A percentile compares a stretch with the other conserved stretches of the same genome.
phyloP scores from a whole-genome alignment of 805 yeast species.

The Tetrapisispora fleetii region DNA sequence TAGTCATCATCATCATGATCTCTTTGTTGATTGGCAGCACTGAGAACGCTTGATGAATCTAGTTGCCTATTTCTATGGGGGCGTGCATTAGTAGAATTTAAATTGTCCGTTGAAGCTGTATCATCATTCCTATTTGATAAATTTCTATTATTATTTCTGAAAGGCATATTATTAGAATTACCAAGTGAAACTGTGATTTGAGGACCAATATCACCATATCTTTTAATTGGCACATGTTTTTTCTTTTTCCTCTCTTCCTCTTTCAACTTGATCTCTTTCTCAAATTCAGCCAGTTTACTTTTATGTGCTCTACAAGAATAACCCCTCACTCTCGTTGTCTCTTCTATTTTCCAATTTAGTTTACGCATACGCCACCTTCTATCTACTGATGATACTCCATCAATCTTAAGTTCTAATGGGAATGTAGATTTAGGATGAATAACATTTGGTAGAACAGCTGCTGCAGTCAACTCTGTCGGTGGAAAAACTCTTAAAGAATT shows the following conservation, averaged over 20 bases:
- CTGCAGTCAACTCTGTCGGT: conserved; percentile 84
- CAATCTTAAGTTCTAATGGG: conserved; percentile 72
- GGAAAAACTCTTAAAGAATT: conserved; percentile 89
- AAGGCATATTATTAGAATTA: conserved; percentile 25
- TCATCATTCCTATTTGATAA: neutral
- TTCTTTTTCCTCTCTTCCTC: conserved; percentile 34
- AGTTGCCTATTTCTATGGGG: conserved; percentile 1
- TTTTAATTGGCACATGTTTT: conserved; percentile 21
- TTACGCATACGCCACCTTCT: conserved; percentile 88
- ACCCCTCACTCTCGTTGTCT: conserved; percentile 54
- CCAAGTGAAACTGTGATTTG: conserved; percentile 28
- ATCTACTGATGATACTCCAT: conserved; percentile 51
- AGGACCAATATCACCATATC: conserved; percentile 34
- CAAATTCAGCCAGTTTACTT: conserved; percentile 34
- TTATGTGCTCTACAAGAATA: conserved; percentile 50
- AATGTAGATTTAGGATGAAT: conserved; percentile 81
- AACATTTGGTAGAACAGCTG: conserved; percentile 81
- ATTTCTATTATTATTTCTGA: neutral
- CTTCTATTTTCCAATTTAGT: conserved; percentile 82
- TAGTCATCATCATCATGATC: conserved; percentile 29
- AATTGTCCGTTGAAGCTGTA: neutral
- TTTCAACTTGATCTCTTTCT: conserved; percentile 17
- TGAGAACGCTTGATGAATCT: neutral
- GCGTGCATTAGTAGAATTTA: too few species aligned
- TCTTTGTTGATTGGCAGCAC: conserved; percentile 6